Evolutionary conservation across 2,329 filamentous ascomycete genomes (phyloP).

Genomic region (Colletotrichum tropicale): DNA sequence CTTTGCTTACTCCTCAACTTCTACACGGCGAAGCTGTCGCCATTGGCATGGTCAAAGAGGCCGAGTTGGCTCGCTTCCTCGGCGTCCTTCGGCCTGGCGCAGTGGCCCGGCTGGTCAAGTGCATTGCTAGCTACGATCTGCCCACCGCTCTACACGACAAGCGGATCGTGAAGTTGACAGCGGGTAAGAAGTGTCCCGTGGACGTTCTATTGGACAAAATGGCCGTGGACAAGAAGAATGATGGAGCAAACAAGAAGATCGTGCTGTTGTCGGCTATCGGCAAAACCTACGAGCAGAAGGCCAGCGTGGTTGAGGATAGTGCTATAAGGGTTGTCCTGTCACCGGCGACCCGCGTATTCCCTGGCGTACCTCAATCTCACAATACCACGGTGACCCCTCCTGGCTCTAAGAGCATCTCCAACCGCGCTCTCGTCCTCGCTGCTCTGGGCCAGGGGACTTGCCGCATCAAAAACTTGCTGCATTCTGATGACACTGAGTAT

Average conservation of each 20-base stretch:
- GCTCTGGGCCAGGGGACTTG: conserved; percentile 87
- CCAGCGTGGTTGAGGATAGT: conserved; percentile 86
- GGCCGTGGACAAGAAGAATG: conserved; percentile 99
- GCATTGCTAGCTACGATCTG: conserved; percentile 90
- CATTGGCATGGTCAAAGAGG: conserved; percentile 98
- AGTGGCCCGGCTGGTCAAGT: conserved; percentile 88
- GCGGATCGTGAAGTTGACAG: conserved; percentile 79
- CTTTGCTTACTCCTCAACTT: conserved; percentile 92
- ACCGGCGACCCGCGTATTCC: conserved; percentile 74
- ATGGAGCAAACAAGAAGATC: conserved; percentile 93
- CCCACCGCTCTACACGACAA: conserved; percentile 87
- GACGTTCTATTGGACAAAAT: conserved; percentile 89
- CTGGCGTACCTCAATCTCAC: conserved; percentile 70
- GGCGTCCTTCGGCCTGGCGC: conserved; percentile 85
- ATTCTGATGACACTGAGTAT: conserved; percentile 96
- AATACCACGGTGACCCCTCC: conserved; percentile 83
- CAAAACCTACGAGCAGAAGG: conserved; percentile 83
- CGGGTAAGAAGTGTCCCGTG: conserved; percentile 85
- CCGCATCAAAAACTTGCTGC: conserved; percentile 87
- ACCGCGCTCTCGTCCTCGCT: conserved; percentile 91
- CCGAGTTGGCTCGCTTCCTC: conserved; percentile 87
- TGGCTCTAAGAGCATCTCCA: conserved; percentile 97
- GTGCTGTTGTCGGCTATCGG: conserved; percentile 92
- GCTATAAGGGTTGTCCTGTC: conserved; percentile 85
- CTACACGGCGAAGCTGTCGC: conserved; percentile 95